Evolutionary conservation across 331 rosid genomes (phyloP).

Genomic region (Dryas integrifolia): DNA sequence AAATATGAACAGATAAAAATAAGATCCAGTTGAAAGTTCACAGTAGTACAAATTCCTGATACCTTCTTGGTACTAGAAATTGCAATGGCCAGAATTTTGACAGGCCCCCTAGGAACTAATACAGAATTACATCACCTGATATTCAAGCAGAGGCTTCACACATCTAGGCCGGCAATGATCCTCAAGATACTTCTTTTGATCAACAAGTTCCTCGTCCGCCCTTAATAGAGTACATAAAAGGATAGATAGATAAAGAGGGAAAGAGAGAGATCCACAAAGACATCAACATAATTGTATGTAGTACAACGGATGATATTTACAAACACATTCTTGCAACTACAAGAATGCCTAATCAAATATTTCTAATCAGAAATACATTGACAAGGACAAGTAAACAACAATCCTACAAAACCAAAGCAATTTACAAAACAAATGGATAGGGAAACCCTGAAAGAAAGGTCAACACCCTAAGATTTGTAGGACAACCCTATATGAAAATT

Average conservation of each 20-base stretch:
- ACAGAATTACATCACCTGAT: conserved; percentile 21
- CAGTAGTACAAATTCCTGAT: not conserved
- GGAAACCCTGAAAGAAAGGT: too few relatives aligned
- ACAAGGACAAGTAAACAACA: not conserved
- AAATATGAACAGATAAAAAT: not conserved
- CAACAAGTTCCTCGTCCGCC: conserved; percentile 29
- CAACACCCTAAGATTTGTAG: too few relatives aligned
- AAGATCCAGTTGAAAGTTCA: not conserved
- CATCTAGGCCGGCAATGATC: conserved; percentile 29
- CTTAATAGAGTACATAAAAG: not conserved
- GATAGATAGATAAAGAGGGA: not conserved
- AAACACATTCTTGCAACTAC: not conserved
- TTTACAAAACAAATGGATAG: not conserved
- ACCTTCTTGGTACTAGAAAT: not conserved
- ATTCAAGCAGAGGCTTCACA: conserved; percentile 28
- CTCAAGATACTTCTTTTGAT: conserved; percentile 25
- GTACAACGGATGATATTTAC: not conserved
- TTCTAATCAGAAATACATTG: not conserved
- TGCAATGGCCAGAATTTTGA: not conserved
- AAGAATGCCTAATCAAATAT: not conserved
- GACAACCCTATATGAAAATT: too few relatives aligned
- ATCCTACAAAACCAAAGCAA: not conserved
- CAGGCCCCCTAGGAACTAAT: not conserved
- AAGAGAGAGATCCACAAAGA: too few relatives aligned
- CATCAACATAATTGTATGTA: not conserved